Conservation (phyloP, 2,329 filamentous ascomycete species). For the Coleophoma cylindrospora region DNA sequence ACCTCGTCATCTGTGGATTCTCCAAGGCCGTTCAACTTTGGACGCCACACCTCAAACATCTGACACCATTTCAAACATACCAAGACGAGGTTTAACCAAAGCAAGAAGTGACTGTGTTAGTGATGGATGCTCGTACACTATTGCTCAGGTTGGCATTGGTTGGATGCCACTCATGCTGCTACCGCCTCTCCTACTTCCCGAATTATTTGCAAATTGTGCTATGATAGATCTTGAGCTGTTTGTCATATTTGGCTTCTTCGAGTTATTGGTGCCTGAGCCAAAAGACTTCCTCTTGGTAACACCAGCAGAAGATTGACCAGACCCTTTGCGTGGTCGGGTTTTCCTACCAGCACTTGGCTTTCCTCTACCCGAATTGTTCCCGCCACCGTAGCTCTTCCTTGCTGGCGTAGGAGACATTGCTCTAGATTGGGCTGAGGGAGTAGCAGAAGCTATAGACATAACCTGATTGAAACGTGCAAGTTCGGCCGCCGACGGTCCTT, state of each 20-base stretch:
- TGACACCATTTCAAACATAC: no score
- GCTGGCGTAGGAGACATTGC: not conserved
- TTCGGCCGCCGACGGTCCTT: not conserved
- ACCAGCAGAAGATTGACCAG: not conserved
- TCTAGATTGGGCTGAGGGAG: not conserved
- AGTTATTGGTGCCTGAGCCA: not conserved
- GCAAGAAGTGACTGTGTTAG: no score
- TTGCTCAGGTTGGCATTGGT: not conserved
- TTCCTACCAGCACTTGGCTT: not conserved
- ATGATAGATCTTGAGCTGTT: not conserved
- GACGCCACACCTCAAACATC: no score
- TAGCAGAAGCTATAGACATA: not conserved
- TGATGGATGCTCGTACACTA: no score
- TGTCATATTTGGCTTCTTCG: not conserved
- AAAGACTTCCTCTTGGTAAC: not conserved
- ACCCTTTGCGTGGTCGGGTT: not conserved
- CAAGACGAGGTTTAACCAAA: no score
- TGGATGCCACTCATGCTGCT: not conserved
- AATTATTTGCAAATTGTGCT: not conserved
- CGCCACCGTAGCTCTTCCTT: not conserved
- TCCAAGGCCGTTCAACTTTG: no score
- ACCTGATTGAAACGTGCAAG: not conserved
- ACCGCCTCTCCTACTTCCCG: not conserved
- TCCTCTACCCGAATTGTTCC: not conserved
- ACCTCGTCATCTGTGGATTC: no score